These are phyloP conservation scores for Diutina scorzettiae DNA, from an alignment of 1,139 yeast species.

Conservation along the genomic window DNA sequence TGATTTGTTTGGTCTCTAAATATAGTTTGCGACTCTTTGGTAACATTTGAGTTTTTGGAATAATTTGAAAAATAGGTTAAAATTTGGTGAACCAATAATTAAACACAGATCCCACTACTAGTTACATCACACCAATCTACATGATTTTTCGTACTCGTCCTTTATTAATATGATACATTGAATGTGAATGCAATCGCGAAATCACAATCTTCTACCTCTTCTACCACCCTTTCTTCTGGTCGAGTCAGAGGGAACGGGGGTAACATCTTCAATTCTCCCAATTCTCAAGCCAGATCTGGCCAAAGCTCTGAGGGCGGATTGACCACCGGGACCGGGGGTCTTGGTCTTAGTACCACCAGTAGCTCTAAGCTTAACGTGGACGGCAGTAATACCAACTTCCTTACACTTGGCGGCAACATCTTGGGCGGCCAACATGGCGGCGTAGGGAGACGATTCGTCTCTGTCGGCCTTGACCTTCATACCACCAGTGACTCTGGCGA, in stretches of 20 bases:
- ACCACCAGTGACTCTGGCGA: conserved; percentile 99
- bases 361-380: conserved; percentile 99
- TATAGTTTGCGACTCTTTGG: too few species aligned
- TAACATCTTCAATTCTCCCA: conserved; percentile 99
- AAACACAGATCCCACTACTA: too few species aligned
- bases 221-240: conserved; percentile 99
- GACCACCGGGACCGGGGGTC: conserved; percentile 99
- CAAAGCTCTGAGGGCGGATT: conserved; percentile 98
- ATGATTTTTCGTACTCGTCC: too few species aligned
- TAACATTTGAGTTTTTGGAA: too few species aligned
- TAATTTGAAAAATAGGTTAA: too few species aligned
- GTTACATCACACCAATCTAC: too few species aligned
- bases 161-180: too few species aligned
- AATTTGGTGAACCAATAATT: too few species aligned
- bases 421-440: conserved; percentile 99
- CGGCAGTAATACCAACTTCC: conserved; percentile 99
- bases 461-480: conserved; percentile 99
- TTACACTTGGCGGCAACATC: conserved; percentile 98
- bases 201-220: conserved; percentile 99
- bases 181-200: too few species aligned
- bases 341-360: conserved; percentile 99
- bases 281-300: conserved; percentile 99
- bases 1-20: too few species aligned
- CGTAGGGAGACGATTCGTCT: conserved; percentile 99
- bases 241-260: conserved; percentile 99